These are phyloP conservation scores for Candida sp. DNA, from an alignment of 1,139 yeast genomes.

Conservation along the genomic window DNA sequence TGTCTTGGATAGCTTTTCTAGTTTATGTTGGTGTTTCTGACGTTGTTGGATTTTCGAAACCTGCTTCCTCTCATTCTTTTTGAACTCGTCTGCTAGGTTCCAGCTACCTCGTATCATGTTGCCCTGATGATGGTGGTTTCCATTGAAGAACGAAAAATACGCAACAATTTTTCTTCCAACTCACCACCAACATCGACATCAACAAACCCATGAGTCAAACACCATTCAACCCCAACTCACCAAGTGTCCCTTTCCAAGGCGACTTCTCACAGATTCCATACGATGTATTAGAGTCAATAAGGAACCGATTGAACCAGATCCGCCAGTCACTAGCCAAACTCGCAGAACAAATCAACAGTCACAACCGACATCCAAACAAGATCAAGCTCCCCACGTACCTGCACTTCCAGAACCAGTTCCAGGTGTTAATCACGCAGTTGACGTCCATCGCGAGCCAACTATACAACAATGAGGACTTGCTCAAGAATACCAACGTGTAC, in stretches of 20 bases:
- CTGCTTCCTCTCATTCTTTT: slow-evolving; percentile 40
- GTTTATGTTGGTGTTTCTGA: slow-evolving; percentile 37
- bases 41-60: slow-evolving; percentile 41
- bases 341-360: slow-evolving; percentile 46
- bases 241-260: slow-evolving; percentile 6
- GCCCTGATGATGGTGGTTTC: no score
- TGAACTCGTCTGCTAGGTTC: slow-evolving; percentile 45
- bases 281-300: slow-evolving; percentile 46
- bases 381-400: slow-evolving; percentile 45
- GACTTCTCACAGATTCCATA: slow-evolving; percentile 35
- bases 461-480: slow-evolving; percentile 59
- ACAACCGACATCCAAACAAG: slow-evolving; percentile 42
- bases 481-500: slow-evolving; percentile 73
- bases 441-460: slow-evolving; percentile 73
- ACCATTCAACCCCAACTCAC: slow-evolving; percentile 12
- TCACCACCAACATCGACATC: background rate
- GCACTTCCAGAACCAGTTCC: slow-evolving; percentile 76
- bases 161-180: background rate
- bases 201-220: slow-evolving; percentile 14
- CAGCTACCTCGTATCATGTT: slow-evolving; percentile 45
- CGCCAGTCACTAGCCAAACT: slow-evolving; percentile 47
- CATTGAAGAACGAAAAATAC: no score
- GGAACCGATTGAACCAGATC: slow-evolving; percentile 49
- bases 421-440: slow-evolving; percentile 81
- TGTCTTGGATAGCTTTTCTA: slow-evolving; percentile 26